Conservation (phyloP, 768 basidiomycete genomes). For the Dacryopinax spathularia region DNA sequence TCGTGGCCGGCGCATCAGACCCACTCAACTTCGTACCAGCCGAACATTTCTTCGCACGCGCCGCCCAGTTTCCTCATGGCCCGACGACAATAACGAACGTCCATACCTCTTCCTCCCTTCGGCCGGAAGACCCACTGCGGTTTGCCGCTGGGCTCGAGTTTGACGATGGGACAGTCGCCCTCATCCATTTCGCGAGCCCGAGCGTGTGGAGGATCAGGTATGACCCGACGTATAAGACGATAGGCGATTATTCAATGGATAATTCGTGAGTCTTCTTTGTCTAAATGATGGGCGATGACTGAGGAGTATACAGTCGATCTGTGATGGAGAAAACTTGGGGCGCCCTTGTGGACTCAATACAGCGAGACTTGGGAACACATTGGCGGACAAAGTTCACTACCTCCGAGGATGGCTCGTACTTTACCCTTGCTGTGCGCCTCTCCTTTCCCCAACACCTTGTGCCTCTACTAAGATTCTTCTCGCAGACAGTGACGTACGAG, state of each 20-base stretch:
- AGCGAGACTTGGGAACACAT: not conserved
- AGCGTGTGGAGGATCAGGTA: not conserved
- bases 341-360: not conserved
- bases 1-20: not conserved
- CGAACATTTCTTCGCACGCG: not conserved
- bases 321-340: constrained; percentile 1
- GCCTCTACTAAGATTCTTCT: not conserved
- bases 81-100: not conserved
- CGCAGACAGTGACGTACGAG: not conserved
- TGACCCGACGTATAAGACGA: constrained; percentile 1
- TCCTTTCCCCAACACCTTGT: not conserved
- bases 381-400: not conserved
- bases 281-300: not conserved
- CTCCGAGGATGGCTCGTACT: not conserved
- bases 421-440: not conserved
- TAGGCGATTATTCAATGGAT: not conserved
- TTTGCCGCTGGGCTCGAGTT: not conserved
- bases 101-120: not conserved
- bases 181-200: not conserved
- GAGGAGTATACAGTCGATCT: not conserved
- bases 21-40: constrained; percentile 1
- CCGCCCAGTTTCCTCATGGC: not conserved
- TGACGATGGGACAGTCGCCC: not conserved
- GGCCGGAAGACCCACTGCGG: not conserved
- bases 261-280: not conserved